Conservation (phyloP, 768 basidiomycete species). For the Cystoderma amianthinum region DNA sequence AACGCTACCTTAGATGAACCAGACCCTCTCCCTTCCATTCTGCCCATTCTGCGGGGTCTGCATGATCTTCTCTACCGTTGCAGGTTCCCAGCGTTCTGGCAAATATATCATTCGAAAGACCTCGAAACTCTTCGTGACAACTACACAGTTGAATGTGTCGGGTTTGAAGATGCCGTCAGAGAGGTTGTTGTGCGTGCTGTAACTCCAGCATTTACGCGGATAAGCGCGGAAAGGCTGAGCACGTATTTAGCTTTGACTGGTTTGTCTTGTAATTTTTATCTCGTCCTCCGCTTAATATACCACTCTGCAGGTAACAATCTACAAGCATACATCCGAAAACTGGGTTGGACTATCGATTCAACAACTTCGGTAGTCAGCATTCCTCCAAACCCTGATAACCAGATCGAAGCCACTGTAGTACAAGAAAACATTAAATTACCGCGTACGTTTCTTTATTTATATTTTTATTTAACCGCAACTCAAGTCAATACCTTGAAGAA, state of each 20-base stretch:
- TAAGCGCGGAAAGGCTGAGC: conserved; percentile 58
- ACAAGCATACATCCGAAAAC: conserved; percentile 48
- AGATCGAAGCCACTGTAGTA: conserved; percentile 78
- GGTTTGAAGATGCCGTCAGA: conserved; percentile 80
- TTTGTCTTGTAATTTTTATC: conserved; percentile 16
- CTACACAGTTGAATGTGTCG: conserved; percentile 77
- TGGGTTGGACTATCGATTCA: conserved; percentile 61
- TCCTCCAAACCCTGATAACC: conserved; percentile 83
- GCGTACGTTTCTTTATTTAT: conserved; percentile 63
- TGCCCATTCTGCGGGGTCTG: conserved; percentile 62
- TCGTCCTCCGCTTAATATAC: neutral
- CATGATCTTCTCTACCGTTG: conserved; percentile 73
- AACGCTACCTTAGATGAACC: conserved; percentile 64
- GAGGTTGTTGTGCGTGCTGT: conserved; percentile 74
- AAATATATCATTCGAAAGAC: conserved; percentile 60
- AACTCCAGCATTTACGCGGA: conserved; percentile 71
- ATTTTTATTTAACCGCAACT: too few relatives aligned
- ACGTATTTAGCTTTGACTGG: conserved; percentile 67
- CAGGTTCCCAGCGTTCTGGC: conserved; percentile 86
- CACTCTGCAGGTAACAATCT: conserved; percentile 43
- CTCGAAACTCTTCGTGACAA: conserved; percentile 74
- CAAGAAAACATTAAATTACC: conserved; percentile 78
- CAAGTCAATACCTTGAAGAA: too few relatives aligned
- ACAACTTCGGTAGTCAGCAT: conserved; percentile 52
- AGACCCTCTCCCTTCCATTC: conserved; percentile 68